Evolutionary conservation across 345 rosid species (phyloP), one percentile per base, ranked within the genome.

Genomic region (Firmiana major): DNA sequence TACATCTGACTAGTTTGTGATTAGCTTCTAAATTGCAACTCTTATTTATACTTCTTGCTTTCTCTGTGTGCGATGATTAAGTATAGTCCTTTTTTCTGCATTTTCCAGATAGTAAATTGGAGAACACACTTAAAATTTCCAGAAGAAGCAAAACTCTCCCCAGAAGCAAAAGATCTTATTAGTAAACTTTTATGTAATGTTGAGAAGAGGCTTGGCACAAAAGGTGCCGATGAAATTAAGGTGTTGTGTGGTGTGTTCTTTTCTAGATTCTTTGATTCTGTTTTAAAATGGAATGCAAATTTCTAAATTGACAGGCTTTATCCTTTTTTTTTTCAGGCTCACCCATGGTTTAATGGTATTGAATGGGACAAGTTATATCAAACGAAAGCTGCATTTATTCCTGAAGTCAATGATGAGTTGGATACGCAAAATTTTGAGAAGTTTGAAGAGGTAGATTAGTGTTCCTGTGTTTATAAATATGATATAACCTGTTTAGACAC

Each of bases 361-460:
- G 93, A 93, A 79, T 93, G 99, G 99, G 94, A 90, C 68, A 92
- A 77, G 79, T 80, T 96, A 62, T 91, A 96, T 89, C 94, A 85
- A 78, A 89, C 87, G 88, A 93, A 92, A 82, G 99, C 99, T 75
- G 98, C 98, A 48, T 92, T 96, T 86, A 90, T 91, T 77, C 98
- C 99, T 5, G 88, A 92, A 90, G 99, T 95, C 83, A 93, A 95
- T 81, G 97, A 91, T 84, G 99, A 95, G 77, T 78, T 95, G 85
- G 99, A 95, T 79, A 95, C 99, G 10, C 98, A 95, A 80, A 95
- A 95, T 81, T 95, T 95, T 74, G 99, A 93, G 83, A 96, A 96
- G 78, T 96, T 96, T 82, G 99, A 96, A 77, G 99, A 96, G 95
- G 99, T 96, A 76, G 74, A 72, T 65, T 54, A 73, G 34, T 77